Percentiles rank a stretch among this genome's conserved stretches.
Evolutionary conservation across 257 asterid genomes (phyloP).

Genomic region (Hygrophila difformis): DNA sequence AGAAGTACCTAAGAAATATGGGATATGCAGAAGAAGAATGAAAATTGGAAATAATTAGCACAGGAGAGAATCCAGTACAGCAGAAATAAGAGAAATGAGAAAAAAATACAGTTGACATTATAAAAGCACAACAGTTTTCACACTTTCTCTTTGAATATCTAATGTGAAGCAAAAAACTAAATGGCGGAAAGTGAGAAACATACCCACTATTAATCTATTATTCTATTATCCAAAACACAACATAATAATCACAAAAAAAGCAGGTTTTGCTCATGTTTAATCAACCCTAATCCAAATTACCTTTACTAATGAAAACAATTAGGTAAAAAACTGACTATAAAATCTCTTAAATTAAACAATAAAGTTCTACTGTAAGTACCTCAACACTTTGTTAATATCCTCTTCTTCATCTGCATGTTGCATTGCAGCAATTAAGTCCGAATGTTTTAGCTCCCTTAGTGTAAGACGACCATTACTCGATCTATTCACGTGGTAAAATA

Average conservation of each 20-base stretch:
- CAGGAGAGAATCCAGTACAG: background rate
- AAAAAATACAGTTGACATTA: too few relatives aligned
- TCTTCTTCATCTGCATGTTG: constrained; percentile 98
- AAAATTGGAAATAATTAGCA: constrained; percentile 10
- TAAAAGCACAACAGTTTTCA: too few relatives aligned
- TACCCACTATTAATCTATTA: too few relatives aligned
- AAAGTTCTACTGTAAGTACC: constrained; percentile 35
- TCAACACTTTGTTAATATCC: constrained; percentile 92
- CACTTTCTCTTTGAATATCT: too few relatives aligned
- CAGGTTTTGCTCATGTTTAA: constrained; percentile 8
- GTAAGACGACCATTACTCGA: constrained; percentile 84
- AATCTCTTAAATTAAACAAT: constrained; percentile 5
- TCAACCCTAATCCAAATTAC: background rate
- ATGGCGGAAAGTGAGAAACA: too few relatives aligned
- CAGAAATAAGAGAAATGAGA: background rate
- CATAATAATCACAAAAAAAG: background rate
- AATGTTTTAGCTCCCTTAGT: constrained; percentile 84
- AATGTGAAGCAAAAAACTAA: background rate
- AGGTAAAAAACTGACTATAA: constrained; percentile 7
- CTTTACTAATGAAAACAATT: background rate
- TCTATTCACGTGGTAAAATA: constrained; percentile 95
- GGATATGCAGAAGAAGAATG: constrained; percentile 14
- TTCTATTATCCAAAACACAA: too few relatives aligned
- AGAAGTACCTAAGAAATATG: constrained; percentile 69
- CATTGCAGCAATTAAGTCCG: constrained; percentile 87